Evolutionary conservation across 805 yeast species (phyloP), one percentile per base, ranked within the genome.

Genomic region (Kuraishia hungarica): DNA sequence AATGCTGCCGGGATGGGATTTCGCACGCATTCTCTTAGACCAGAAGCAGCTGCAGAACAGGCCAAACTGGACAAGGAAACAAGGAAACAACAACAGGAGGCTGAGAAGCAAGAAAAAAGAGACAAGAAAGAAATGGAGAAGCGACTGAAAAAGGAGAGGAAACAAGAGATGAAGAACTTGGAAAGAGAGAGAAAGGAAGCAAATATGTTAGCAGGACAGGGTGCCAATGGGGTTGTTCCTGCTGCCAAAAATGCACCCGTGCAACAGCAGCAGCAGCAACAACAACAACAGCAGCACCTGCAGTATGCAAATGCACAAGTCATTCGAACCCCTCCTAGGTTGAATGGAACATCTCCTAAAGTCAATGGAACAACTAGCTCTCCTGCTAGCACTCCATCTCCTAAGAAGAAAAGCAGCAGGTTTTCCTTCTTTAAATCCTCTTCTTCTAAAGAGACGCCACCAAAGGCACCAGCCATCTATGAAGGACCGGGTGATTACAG

Each of bases 1-100:
- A 67, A 68, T 57, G 68, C 68, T 10, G 54, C 56, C 2, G 69
- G 68, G 5, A 39, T 60, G 4, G 71, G 70, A 11, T 69, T 70
- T 52, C 59, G 57, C 17, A 58, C 64, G 6, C 67, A 70, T 51
- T 67, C 71, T 6, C 48, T 70, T 48, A 60, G 72, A 51, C 67
- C 61, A 26, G 57, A 60, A 19, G 52, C 28, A 11, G 52, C 28
- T 7, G 28, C 51, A 11, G 35, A 49, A 35, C 35, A 47, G 50
- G 50, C 50, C 50, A 49, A 49, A 23, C 35, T 23, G 17, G 49
- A 53, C 49, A 39, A 29, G 48, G 48, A 17, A 47, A 43, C 20
- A 46, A 19, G 26, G 47, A 51, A 24, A 7, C 52, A 21, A 13
- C 51, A 23, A 46, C 39, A 19, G 19, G 52, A 13, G 46, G 49